phyloP scores from a whole-genome alignment of 2,329 filamentous ascomycete genomes.

The Passalora sequoiae region DNA sequence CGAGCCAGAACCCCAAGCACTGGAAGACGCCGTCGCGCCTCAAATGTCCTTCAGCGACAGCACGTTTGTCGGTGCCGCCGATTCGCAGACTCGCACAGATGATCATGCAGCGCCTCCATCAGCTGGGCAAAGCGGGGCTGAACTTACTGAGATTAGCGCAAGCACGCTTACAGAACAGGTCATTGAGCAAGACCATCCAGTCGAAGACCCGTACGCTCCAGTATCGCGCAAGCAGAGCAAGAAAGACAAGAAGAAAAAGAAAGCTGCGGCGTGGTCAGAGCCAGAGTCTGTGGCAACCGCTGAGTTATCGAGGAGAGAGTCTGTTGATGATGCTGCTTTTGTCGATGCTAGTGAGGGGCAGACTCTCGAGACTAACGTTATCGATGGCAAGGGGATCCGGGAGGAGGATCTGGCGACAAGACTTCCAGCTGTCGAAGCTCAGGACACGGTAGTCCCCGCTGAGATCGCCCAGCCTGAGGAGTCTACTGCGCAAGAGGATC shows the following conservation, averaged over 20 bases:
- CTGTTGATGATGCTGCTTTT: slow-evolving; percentile 4
- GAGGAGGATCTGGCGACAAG: too few relatives aligned
- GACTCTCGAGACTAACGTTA: background rate
- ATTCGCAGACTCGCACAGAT: background rate
- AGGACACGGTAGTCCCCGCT: too few relatives aligned
- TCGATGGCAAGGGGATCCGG: too few relatives aligned
- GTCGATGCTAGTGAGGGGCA: background rate
- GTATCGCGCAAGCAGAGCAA: slow-evolving; percentile 14
- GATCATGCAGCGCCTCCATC: too few relatives aligned
- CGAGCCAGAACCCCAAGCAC: background rate
- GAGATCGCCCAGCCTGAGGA: slow-evolving; percentile 4
- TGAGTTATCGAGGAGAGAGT: slow-evolving; percentile 1
- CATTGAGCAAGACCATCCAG: background rate
- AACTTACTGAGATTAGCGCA: too few relatives aligned
- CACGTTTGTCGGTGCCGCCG: background rate
- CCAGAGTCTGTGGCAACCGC: background rate
- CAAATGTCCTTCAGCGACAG: background rate
- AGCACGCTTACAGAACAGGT: too few relatives aligned
- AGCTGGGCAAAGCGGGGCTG: too few relatives aligned
- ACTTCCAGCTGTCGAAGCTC: too few relatives aligned
- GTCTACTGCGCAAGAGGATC: slow-evolving; percentile 1
- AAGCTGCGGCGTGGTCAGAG: slow-evolving; percentile 8
- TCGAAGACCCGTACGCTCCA: background rate
- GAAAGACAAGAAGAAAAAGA: slow-evolving; percentile 32
- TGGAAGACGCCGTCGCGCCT: background rate